These are phyloP conservation scores for Podaxis sp. DNA, from an alignment of 768 basidiomycete genomes.

Conservation along the genomic window DNA sequence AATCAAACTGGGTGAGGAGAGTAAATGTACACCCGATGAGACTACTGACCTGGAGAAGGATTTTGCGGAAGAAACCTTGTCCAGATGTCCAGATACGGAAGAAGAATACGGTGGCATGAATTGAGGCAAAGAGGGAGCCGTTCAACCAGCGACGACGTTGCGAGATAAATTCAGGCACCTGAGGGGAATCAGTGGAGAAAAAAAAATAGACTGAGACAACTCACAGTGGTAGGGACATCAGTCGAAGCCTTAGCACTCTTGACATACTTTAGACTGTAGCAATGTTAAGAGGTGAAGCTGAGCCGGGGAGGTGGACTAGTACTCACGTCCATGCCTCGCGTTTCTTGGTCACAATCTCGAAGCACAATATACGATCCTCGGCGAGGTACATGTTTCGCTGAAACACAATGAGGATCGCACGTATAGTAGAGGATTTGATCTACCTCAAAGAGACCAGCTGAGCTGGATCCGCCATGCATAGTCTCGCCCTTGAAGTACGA, in stretches of 20 bases:
- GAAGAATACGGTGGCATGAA: slow-evolving; percentile 89
- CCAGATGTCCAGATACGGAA: slow-evolving; percentile 87
- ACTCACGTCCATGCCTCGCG: slow-evolving; percentile 76
- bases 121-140: slow-evolving; percentile 88
- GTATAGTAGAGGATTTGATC: slow-evolving; percentile 16
- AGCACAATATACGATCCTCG: slow-evolving; percentile 88
- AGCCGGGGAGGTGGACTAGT: slow-evolving; percentile 13
- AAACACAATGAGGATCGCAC: background rate
- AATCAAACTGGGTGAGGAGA: background rate
- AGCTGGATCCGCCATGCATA: slow-evolving; percentile 62
- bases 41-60: slow-evolving; percentile 54
- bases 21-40: background rate
- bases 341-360: slow-evolving; percentile 91
- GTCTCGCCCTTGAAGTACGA: slow-evolving; percentile 93
- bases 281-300: slow-evolving; percentile 1
- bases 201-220: slow-evolving; percentile 12
- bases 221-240: slow-evolving; percentile 84
- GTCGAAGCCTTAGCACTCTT: slow-evolving; percentile 93
- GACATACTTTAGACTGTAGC: slow-evolving; percentile 71
- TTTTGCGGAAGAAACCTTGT: slow-evolving; percentile 84
- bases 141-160: slow-evolving; percentile 88
- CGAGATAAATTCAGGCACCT: slow-evolving; percentile 91
- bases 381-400: slow-evolving; percentile 92
- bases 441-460: slow-evolving; percentile 66
- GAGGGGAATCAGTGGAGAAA: slow-evolving; percentile 1